phyloP scores from a whole-genome alignment of 192 early-diverging fungal genomes.

The Phlyctochytrium arcticum region DNA sequence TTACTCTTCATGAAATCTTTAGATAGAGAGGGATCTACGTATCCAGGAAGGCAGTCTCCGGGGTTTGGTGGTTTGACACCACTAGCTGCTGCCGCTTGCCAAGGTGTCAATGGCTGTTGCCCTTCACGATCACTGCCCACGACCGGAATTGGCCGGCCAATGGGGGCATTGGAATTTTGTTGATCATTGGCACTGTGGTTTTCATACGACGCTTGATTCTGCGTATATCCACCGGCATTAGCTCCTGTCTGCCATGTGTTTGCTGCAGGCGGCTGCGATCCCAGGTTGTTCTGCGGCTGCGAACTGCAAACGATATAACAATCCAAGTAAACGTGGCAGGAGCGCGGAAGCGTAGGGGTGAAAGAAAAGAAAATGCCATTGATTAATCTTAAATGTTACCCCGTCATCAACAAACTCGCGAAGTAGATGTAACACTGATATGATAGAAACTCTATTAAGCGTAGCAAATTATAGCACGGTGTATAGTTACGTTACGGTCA shows the following conservation, averaged over 20 bases:
- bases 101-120: background rate
- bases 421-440: background rate
- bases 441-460: background rate
- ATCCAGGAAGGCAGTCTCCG: constrained; percentile 24
- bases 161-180: constrained; percentile 9
- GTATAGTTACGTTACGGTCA: background rate
- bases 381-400: background rate
- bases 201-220: background rate
- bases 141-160: constrained; percentile 27
- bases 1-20: constrained; percentile 41
- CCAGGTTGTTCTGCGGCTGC: background rate
- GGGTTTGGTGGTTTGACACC: constrained; percentile 2
- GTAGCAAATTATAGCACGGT: background rate
- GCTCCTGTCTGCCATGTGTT: background rate
- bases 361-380: background rate
- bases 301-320: no score
- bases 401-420: background rate
- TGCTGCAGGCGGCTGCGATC: background rate
- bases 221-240: background rate
- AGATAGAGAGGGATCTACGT: constrained; percentile 21
- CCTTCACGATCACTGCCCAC: constrained; percentile 28
- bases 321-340: background rate
- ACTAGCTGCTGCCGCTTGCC: constrained; percentile 6
- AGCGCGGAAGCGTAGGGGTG: background rate
- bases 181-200: constrained; percentile 2